These are phyloP conservation scores for Aspergillus udagawae DNA, from an alignment of 2,329 filamentous ascomycete genomes.

Conservation along the genomic window DNA sequence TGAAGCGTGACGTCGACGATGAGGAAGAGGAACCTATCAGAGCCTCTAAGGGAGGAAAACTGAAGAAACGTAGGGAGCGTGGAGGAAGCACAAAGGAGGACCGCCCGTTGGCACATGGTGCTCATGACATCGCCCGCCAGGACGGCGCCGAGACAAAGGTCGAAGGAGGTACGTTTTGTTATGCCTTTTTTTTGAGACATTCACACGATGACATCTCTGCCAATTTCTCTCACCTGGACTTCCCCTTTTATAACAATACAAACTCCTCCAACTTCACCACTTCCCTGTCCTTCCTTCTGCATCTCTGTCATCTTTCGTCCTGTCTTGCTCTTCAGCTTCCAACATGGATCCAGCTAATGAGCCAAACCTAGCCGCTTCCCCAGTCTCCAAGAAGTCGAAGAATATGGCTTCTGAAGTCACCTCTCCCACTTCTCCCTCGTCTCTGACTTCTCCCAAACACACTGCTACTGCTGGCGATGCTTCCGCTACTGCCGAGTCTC, in stretches of 20 bases:
- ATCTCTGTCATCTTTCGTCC: not conserved
- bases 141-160: slow-evolving; percentile 57
- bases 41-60: slow-evolving; percentile 56
- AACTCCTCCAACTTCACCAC: slow-evolving; percentile 7
- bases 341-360: slow-evolving; percentile 6
- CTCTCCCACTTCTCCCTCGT: slow-evolving; percentile 39
- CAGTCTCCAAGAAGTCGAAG: slow-evolving; percentile 37
- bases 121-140: slow-evolving; percentile 60
- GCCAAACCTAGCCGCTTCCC: slow-evolving; percentile 27
- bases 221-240: slow-evolving; percentile 1
- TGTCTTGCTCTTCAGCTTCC: slow-evolving; percentile 1
- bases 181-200: not conserved
- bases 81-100: slow-evolving; percentile 57
- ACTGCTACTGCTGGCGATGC: slow-evolving; percentile 52
- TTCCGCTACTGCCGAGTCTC: slow-evolving; percentile 57
- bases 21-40: slow-evolving; percentile 40
- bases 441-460: slow-evolving; percentile 41
- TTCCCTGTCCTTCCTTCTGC: not conserved
- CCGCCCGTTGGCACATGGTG: slow-evolving; percentile 57
- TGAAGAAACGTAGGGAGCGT: slow-evolving; percentile 74
- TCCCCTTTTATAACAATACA: slow-evolving; percentile 9
- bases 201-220: not conserved
- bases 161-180: slow-evolving; percentile 47
- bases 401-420: slow-evolving; percentile 33
- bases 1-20: slow-evolving; percentile 44